Conservation (phyloP, 768 basidiomycete species). For the Psilocybe azurescens region DNA sequence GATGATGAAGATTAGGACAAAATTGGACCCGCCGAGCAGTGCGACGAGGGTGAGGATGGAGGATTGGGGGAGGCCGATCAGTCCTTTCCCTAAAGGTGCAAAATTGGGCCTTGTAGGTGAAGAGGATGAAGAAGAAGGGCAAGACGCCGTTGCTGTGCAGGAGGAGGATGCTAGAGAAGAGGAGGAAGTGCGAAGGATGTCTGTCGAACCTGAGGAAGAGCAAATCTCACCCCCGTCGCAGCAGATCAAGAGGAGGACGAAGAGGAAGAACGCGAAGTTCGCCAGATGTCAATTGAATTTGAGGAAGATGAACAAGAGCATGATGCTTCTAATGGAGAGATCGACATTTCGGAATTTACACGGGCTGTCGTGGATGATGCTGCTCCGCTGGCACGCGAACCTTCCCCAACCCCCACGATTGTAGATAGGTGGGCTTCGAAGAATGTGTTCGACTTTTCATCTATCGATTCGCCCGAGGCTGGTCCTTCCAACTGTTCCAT, state of each 20-base stretch:
- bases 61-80: constrained; percentile 72
- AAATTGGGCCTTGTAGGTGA: constrained; percentile 25
- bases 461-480: constrained; percentile 1
- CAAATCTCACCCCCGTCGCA: constrained; percentile 11
- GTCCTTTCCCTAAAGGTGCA: constrained; percentile 56
- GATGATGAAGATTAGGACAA: constrained; percentile 61
- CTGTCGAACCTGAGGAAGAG: constrained; percentile 24
- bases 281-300: constrained; percentile 24
- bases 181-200: constrained; percentile 23
- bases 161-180: constrained; percentile 28
- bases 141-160: constrained; percentile 11
- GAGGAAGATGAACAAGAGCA: constrained; percentile 23
- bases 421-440: neutral
- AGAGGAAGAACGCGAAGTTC: constrained; percentile 30
- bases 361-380: neutral
- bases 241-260: constrained; percentile 25
- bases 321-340: constrained; percentile 6
- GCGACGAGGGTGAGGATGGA: constrained; percentile 53
- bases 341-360: neutral
- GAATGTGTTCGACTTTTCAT: neutral
- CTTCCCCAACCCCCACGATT: constrained; percentile 6
- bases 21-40: constrained; percentile 69
- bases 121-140: constrained; percentile 20
- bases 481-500: neutral
- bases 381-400: neutral